Conservation (phyloP, 1,139 yeast genomes). For the Meyerozyma elateridarum region DNA sequence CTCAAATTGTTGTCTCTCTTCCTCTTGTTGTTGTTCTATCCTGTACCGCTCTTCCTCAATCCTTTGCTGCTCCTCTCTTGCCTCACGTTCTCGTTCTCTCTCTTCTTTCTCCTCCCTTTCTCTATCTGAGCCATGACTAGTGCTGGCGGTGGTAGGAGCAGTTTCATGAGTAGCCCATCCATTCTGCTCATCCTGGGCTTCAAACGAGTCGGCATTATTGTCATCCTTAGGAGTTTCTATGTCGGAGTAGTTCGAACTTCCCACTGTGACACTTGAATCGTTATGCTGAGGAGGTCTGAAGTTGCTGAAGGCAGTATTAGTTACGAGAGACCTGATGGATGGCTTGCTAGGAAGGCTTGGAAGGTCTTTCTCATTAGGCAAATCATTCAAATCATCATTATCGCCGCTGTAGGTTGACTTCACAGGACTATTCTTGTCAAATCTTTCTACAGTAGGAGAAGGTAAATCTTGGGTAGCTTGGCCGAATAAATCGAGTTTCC, state of each 20-base stretch:
- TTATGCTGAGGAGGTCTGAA: slow-evolving; percentile 24
- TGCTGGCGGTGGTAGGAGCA: slow-evolving; percentile 23
- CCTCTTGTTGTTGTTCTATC: not conserved
- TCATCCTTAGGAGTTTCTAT: slow-evolving; percentile 4
- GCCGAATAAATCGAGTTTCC: slow-evolving; percentile 38
- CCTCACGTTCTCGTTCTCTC: too few species aligned
- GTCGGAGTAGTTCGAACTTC: slow-evolving; percentile 6
- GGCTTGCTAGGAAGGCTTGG: slow-evolving; percentile 13
- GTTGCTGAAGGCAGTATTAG: slow-evolving; percentile 41
- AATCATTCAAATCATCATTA: slow-evolving; percentile 12
- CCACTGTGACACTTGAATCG: slow-evolving; percentile 5
- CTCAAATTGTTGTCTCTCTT: not conserved
- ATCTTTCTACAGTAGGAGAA: slow-evolving; percentile 1
- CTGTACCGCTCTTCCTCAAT: not conserved
- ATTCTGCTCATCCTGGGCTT: slow-evolving; percentile 8
- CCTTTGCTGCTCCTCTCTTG: not conserved
- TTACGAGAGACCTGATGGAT: slow-evolving; percentile 28
- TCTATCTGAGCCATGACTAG: slow-evolving; percentile 17
- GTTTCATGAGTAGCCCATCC: slow-evolving; percentile 8
- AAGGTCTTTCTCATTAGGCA: slow-evolving; percentile 8
- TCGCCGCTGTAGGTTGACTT: slow-evolving; percentile 10
- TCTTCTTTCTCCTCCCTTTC: too few species aligned
- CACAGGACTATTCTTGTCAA: not conserved
- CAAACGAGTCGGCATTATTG: slow-evolving; percentile 4
- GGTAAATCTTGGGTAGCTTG: slow-evolving; percentile 8